Base-by-base conservation (phyloP, 306 rosid species). In the Dryas alaskensis region DNA sequence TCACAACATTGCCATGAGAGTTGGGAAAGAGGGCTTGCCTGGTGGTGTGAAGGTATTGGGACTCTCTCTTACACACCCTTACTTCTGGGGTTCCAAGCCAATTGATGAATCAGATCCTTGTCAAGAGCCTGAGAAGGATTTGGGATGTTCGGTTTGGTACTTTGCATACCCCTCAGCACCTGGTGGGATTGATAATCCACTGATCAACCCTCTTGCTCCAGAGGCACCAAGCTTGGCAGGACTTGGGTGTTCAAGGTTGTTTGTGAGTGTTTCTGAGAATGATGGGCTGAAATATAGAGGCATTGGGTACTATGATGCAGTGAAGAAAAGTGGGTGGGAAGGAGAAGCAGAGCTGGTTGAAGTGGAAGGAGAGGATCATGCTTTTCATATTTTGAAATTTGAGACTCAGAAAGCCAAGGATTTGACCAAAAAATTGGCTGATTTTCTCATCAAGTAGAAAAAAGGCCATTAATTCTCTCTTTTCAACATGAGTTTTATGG, bases 1-100 rank as follows among this genome's bases (percentile, higher is more conserved):
- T 8, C 89, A 89, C 10, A 84, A 80, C 46, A 44, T 79, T 7
- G 77, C 75, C 2, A 81, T 86, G 85, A 83, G 78, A 62, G 79
- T 82, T 4, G 88, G 88, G n/a, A 77, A 64, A 8, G 89, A 86
- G 60, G 50, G 39, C 25, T 72, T 89, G 71, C 77, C 77, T 3
- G 74, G 75, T 39, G 81, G 83, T 17, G 71, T 84, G 0, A 77
- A 73, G 55, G 27, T 81, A 17, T 3, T 5, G 6, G 89, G 86
- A 54, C 72, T 84, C 13, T 81, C 83, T 76, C 62, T 67, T 8
- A 48, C 80, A 4, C 88, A 86, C 42, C 88, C 90, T 53, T 82
- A 66, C 10, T 86, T 88, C 48, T 76, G 61, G 42, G 69, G 89
- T 5, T 83, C 90, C 0, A 6, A 78, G 11, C 83, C 83, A 7